These are phyloP conservation scores for Gossypium rotundifolium DNA, from an alignment of 345 rosid species.

Conservation along the genomic window DNA sequence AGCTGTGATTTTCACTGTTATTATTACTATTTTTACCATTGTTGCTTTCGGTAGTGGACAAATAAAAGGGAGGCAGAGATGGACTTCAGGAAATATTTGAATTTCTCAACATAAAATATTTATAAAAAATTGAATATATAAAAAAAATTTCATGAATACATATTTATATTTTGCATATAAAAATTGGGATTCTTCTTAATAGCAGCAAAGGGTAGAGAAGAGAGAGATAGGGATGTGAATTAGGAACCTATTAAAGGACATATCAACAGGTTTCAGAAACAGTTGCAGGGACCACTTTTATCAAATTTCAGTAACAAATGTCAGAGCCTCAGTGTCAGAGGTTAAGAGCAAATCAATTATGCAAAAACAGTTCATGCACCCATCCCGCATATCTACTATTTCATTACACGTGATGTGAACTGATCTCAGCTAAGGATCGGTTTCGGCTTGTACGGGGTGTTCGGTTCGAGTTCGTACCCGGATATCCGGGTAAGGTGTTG, in stretches of 20 bases:
- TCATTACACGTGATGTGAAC: not conserved
- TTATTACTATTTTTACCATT: not conserved
- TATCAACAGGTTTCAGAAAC: not conserved
- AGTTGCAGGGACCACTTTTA: not conserved
- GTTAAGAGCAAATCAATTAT: not conserved
- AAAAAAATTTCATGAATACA: too few relatives aligned
- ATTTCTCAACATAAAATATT: not conserved
- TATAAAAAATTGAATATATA: too few relatives aligned
- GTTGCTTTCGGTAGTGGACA: not conserved
- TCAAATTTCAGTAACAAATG: not conserved
- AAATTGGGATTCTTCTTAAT: too few relatives aligned
- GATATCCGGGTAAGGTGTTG: conserved; percentile 63
- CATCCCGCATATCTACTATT: not conserved
- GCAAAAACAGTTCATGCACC: not conserved
- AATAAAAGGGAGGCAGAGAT: not conserved
- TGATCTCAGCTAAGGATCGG: conserved; percentile 19
- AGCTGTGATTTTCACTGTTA: not conserved
- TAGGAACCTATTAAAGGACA: not conserved
- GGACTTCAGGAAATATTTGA: not conserved
- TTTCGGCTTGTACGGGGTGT: conserved; percentile 67
- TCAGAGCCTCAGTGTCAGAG: not conserved
- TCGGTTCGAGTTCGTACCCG: conserved; percentile 82
- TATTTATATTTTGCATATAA: too few relatives aligned
- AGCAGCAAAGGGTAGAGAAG: too few relatives aligned
- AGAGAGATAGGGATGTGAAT: not conserved